phyloP scores from a whole-genome alignment of 306 rosid species.

The Sphenostylis stenocarpa region DNA sequence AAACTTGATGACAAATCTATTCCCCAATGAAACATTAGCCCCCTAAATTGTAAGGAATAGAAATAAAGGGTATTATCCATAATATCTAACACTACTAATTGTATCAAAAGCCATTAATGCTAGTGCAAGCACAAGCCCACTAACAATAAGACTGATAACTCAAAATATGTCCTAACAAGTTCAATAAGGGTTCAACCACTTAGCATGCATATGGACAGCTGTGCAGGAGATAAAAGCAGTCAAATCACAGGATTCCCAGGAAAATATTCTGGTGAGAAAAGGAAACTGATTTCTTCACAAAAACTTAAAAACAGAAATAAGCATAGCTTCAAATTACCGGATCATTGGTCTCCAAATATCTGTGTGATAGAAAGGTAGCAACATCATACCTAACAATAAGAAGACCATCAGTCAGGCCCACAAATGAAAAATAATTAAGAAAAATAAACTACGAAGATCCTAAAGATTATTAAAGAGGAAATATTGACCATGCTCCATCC shows the following conservation, averaged over 20 bases:
- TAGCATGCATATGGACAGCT: constrained; percentile 6
- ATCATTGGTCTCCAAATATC: constrained; percentile 78
- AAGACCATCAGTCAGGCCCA: constrained; percentile 28
- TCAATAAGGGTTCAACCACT: background rate
- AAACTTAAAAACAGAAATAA: constrained; percentile 25
- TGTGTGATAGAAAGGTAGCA: constrained; percentile 76
- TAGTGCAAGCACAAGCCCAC: background rate
- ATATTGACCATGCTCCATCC: constrained; percentile 97
- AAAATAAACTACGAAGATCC: constrained; percentile 26
- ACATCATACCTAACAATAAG: constrained; percentile 79
- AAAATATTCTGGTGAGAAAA: background rate
- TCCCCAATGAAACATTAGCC: background rate
- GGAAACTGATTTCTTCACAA: constrained; percentile 15
- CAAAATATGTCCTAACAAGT: background rate
- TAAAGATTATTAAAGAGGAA: constrained; percentile 35
- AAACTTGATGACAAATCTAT: background rate
- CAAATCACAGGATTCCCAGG: constrained; percentile 22
- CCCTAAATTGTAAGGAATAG: background rate
- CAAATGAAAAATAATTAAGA: constrained; percentile 6
- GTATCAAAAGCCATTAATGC: background rate
- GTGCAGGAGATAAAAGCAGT: background rate
- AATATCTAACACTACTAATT: background rate
- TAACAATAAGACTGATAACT: background rate
- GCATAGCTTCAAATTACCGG: constrained; percentile 67
- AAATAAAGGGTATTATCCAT: background rate